A percentile compares a stretch with the other conserved stretches of the same genome.
These are phyloP conservation scores for Zymoseptoria brevis DNA, from an alignment of 2,329 filamentous ascomycete species.

Conservation along the genomic window DNA sequence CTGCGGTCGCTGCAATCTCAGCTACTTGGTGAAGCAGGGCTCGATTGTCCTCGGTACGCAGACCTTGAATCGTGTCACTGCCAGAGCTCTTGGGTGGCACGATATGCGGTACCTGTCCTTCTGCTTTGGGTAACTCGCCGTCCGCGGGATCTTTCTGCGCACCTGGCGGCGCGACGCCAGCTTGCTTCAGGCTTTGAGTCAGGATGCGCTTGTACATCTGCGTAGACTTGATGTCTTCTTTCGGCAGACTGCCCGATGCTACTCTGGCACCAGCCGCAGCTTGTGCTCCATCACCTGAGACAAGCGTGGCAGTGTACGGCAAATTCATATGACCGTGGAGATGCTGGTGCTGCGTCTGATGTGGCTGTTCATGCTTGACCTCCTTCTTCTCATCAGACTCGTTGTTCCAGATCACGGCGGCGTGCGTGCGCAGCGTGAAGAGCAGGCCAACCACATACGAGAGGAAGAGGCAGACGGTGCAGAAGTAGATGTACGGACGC, in stretches of 20 bases:
- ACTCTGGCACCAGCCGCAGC: slow-evolving; percentile 3
- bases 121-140: slow-evolving; percentile 12
- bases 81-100: slow-evolving; percentile 61
- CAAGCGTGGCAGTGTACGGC: slow-evolving; percentile 14
- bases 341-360: slow-evolving; percentile 6
- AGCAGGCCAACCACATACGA: slow-evolving; percentile 90
- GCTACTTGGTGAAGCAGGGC: slow-evolving; percentile 77
- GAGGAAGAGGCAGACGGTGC: slow-evolving; percentile 75
- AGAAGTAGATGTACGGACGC: slow-evolving; percentile 85
- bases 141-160: slow-evolving; percentile 16
- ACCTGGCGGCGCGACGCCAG: slow-evolving; percentile 56
- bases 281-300: slow-evolving; percentile 6
- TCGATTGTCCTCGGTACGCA: slow-evolving; percentile 76
- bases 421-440: slow-evolving; percentile 93
- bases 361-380: slow-evolving; percentile 20
- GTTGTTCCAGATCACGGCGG: slow-evolving; percentile 91
- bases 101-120: slow-evolving; percentile 55
- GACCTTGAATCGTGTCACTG: slow-evolving; percentile 50
- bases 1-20: slow-evolving; percentile 87
- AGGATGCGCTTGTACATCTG: slow-evolving; percentile 89
- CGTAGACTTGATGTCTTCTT: slow-evolving; percentile 71
- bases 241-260: slow-evolving; percentile 19
- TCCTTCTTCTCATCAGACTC: slow-evolving; percentile 51
- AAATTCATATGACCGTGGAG: slow-evolving; percentile 10
- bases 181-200: slow-evolving; percentile 79